phyloP scores from a whole-genome alignment of 2,329 filamentous ascomycete species.

The Huntiella savannae region DNA sequence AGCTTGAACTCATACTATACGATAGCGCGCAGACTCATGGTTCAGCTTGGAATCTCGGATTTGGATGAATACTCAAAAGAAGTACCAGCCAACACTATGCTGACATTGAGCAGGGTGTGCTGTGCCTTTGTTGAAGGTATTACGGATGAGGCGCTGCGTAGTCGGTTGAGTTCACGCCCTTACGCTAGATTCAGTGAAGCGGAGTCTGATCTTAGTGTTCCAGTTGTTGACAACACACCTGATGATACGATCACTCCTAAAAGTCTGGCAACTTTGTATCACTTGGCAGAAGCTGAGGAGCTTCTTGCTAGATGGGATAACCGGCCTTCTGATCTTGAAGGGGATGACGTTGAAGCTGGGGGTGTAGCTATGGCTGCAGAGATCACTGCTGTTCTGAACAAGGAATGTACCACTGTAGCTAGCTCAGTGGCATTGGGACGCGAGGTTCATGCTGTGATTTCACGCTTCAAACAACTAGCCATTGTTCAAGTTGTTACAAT shows the following conservation, averaged over 20 bases:
- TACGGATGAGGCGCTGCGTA: not conserved
- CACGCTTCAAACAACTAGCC: conserved; percentile 10
- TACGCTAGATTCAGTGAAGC: conserved; percentile 2
- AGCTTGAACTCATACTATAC: conserved; percentile 9
- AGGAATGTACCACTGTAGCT: not conserved
- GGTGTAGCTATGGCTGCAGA: conserved; percentile 1
- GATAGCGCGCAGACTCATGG: conserved; percentile 7
- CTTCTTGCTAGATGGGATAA: conserved; percentile 6
- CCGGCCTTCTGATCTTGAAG: conserved; percentile 4
- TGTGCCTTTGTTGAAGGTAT: conserved; percentile 10
- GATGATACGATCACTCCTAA: not conserved
- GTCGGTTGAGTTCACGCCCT: conserved; percentile 1
- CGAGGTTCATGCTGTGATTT: conserved; percentile 2
- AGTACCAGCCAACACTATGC: not conserved
- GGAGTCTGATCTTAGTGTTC: conserved; percentile 1
- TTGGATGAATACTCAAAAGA: conserved; percentile 1
- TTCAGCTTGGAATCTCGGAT: conserved; percentile 6
- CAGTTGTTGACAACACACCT: not conserved
- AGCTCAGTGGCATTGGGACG: not conserved
- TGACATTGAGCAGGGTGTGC: conserved; percentile 9
- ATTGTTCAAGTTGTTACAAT: conserved; percentile 8
- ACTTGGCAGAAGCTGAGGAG: conserved; percentile 6
- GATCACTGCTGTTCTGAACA: conserved; percentile 1
- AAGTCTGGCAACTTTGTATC: conserved; percentile 3
- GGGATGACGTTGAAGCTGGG: conserved; percentile 1